Conservation (phyloP, 306 rosid species). For the Corylus americana region DNA sequence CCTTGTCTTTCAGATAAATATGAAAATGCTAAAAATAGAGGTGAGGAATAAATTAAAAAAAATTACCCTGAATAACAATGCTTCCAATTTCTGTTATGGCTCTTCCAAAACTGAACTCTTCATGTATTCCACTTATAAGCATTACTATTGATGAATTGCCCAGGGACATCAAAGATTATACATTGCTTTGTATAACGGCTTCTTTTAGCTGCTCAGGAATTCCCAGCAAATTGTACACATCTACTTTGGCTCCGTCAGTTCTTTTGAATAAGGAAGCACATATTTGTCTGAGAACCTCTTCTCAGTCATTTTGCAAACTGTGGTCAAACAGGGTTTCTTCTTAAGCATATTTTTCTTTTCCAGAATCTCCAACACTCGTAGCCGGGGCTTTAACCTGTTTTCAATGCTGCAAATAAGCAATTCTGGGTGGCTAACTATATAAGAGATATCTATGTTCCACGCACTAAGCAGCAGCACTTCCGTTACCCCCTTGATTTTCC, state of each 20-base stretch:
- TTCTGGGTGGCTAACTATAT: slow-evolving; percentile 23
- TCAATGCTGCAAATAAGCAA: slow-evolving; percentile 34
- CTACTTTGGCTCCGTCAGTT: not conserved
- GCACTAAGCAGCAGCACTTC: slow-evolving; percentile 24
- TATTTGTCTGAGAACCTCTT: slow-evolving; percentile 17
- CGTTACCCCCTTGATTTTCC: slow-evolving; percentile 24
- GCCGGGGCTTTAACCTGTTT: slow-evolving; percentile 31
- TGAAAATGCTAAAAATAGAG: not conserved
- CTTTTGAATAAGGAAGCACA: slow-evolving; percentile 32
- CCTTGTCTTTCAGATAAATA: not conserved
- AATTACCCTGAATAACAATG: not conserved
- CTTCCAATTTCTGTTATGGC: not conserved
- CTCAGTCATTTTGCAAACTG: slow-evolving; percentile 13
- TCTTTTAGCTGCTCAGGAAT: no score
- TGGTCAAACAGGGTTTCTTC: slow-evolving; percentile 19
- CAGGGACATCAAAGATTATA: not conserved
- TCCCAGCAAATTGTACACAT: not conserved
- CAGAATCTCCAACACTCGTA: slow-evolving; percentile 19
- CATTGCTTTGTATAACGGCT: not conserved
- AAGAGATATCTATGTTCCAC: slow-evolving; percentile 24
- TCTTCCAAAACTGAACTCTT: not conserved
- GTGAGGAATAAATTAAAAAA: not conserved
- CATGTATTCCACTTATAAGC: not conserved
- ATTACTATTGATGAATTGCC: not conserved
- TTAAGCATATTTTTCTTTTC: slow-evolving; percentile 19